Conservation (phyloP, 805 yeast species). For the Metschnikowia arizonensis region DNA sequence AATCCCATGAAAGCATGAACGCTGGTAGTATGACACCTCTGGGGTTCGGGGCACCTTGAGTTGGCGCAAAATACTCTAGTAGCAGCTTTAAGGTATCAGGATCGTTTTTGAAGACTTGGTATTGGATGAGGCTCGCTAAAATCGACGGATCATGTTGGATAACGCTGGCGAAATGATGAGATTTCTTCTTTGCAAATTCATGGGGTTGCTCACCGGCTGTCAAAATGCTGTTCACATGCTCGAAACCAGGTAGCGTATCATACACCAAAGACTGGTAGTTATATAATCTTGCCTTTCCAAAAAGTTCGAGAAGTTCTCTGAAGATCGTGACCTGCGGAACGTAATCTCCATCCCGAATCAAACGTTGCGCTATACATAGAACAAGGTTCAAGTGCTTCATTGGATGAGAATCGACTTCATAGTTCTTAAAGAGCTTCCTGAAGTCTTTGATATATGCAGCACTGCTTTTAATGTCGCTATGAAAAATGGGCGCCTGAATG, state of each 20-base stretch:
- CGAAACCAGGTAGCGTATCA: constrained; percentile 23
- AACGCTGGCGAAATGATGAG: constrained; percentile 21
- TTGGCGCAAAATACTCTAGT: constrained; percentile 25
- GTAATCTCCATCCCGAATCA: constrained; percentile 12
- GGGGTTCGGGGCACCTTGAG: constrained; percentile 14
- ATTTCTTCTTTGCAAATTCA: constrained; percentile 13
- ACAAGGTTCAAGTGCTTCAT: constrained; percentile 12
- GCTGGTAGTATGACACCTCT: constrained; percentile 13
- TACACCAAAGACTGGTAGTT: constrained; percentile 29
- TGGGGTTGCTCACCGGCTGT: constrained; percentile 13
- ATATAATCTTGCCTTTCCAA: constrained; percentile 21
- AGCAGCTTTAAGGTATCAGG: constrained; percentile 21
- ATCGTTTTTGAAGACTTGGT: constrained; percentile 22
- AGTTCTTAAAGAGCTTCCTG: constrained; percentile 16
- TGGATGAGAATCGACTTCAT: constrained; percentile 10
- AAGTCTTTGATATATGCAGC: constrained; percentile 22
- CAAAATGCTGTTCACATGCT: constrained; percentile 20
- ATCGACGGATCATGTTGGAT: constrained; percentile 30
- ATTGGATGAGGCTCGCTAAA: constrained; percentile 25
- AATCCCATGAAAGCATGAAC: constrained; percentile 23
- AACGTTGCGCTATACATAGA: constrained; percentile 11
- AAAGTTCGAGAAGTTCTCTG: constrained; percentile 23
- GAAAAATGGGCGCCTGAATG: constrained; percentile 14
- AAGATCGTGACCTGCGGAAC: constrained; percentile 27
- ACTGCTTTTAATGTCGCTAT: constrained; percentile 14